A percentile compares a stretch with the other conserved stretches of the same genome.
phyloP scores from a whole-genome alignment of 2,329 filamentous ascomycete genomes.

The Neoarthrinium moseri region DNA sequence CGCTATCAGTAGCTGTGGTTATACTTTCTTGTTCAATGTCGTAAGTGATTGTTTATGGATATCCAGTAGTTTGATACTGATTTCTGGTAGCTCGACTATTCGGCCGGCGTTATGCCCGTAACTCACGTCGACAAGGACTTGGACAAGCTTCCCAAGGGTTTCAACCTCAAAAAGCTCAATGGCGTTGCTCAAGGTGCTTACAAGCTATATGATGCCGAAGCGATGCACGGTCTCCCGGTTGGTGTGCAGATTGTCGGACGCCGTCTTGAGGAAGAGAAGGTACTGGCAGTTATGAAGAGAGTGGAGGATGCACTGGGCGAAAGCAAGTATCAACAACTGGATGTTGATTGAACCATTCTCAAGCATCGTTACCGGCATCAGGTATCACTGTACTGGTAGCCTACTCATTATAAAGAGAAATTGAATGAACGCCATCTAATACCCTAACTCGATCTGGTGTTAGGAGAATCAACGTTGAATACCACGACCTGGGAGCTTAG shows the following conservation, averaged over 20 bases:
- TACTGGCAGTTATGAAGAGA: constrained; percentile 75
- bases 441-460: too few relatives aligned
- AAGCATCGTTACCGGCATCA: not conserved
- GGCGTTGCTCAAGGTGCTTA: constrained; percentile 81
- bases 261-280: constrained; percentile 83
- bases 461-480: too few relatives aligned
- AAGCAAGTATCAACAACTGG: constrained; percentile 50
- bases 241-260: constrained; percentile 81
- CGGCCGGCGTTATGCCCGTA: constrained; percentile 77
- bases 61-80: constrained; percentile 10
- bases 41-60: constrained; percentile 42
- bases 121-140: constrained; percentile 73
- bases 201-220: constrained; percentile 76
- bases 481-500: too few relatives aligned
- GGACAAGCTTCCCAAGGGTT: constrained; percentile 63
- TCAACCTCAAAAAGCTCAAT: constrained; percentile 66
- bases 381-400: too few relatives aligned
- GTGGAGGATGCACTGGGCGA: constrained; percentile 72
- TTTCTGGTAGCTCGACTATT: constrained; percentile 71
- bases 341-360: constrained; percentile 36
- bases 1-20: constrained; percentile 82
- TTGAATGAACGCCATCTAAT: too few relatives aligned
- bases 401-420: too few relatives aligned
- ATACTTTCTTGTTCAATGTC: constrained; percentile 91
- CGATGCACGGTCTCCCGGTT: constrained; percentile 86